These are phyloP conservation scores for Teratosphaeria zuluensis DNA, from an alignment of 2,329 filamentous ascomycete genomes.

Conservation along the genomic window DNA sequence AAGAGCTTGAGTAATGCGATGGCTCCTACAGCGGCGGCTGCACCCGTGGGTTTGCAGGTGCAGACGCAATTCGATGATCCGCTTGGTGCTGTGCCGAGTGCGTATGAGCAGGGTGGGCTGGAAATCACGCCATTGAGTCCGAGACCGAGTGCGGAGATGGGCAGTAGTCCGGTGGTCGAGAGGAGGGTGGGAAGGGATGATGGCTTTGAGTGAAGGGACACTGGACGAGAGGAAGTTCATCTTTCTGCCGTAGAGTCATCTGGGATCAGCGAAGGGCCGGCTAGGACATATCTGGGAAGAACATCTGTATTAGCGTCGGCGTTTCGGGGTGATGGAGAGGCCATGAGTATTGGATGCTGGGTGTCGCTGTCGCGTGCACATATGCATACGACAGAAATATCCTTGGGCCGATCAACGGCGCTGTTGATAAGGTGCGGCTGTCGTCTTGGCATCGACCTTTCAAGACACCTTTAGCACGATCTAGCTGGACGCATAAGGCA, in stretches of 20 bases:
- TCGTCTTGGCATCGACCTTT: background rate
- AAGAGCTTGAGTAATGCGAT: conserved; percentile 32
- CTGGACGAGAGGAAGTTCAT: background rate
- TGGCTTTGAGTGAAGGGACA: conserved; percentile 20
- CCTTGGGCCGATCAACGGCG: background rate
- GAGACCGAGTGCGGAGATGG: conserved; percentile 7
- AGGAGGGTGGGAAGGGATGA: conserved; percentile 19
- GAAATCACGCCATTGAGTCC: conserved; percentile 10
- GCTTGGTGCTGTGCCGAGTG: conserved; percentile 20
- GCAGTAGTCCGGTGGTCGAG: conserved; percentile 11
- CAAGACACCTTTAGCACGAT: background rate
- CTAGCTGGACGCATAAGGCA: background rate
- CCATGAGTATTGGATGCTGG: background rate
- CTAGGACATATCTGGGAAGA: too few relatives aligned
- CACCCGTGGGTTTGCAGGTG: conserved; percentile 5
- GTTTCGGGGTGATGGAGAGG: background rate
- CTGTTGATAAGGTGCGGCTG: background rate
- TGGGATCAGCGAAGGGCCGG: too few relatives aligned
- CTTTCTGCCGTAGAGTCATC: too few relatives aligned
- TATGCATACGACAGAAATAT: background rate
- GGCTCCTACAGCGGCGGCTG: conserved; percentile 2
- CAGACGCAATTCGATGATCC: conserved; percentile 21
- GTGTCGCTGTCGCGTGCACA: background rate
- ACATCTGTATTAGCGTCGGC: background rate
- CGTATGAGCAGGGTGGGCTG: conserved; percentile 10